Evolutionary conservation across 495 filamentous ascomycete genomes (phyloP).

Genomic region (Friedmanniomyces simplex): DNA sequence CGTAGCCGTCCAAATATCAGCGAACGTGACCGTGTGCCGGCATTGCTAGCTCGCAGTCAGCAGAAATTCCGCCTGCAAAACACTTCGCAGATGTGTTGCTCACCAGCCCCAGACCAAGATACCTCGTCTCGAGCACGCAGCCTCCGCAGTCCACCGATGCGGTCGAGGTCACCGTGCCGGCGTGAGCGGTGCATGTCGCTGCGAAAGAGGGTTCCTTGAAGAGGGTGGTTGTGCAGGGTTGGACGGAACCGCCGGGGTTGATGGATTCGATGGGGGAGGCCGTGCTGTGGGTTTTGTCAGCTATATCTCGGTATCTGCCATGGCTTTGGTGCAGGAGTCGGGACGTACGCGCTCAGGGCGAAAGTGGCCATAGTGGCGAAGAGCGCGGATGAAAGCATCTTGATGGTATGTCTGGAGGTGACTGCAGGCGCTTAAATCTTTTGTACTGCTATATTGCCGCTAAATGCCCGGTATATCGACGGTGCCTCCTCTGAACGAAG

Average conservation of each 20-base stretch:
- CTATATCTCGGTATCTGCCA: not conserved
- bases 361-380: not conserved
- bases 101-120: not conserved
- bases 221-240: not conserved
- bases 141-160: conserved; percentile 1
- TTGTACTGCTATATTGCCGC: too few relatives aligned
- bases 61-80: not conserved
- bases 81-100: not conserved
- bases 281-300: not conserved
- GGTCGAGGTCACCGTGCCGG: not conserved
- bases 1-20: not conserved
- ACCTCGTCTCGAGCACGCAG: not conserved
- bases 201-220: not conserved
- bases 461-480: too few relatives aligned
- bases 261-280: not conserved
- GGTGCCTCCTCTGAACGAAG: too few relatives aligned
- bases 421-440: too few relatives aligned
- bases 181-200: not conserved
- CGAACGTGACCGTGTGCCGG: not conserved
- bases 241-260: not conserved
- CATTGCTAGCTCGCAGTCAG: not conserved
- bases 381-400: not conserved
- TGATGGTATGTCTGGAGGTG: too few relatives aligned
- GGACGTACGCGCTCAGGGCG: not conserved
- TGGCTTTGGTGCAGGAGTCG: not conserved